Base-by-base conservation (phyloP, 129 eudicot genomes). In the Chrysanthemum seticuspe region DNA sequence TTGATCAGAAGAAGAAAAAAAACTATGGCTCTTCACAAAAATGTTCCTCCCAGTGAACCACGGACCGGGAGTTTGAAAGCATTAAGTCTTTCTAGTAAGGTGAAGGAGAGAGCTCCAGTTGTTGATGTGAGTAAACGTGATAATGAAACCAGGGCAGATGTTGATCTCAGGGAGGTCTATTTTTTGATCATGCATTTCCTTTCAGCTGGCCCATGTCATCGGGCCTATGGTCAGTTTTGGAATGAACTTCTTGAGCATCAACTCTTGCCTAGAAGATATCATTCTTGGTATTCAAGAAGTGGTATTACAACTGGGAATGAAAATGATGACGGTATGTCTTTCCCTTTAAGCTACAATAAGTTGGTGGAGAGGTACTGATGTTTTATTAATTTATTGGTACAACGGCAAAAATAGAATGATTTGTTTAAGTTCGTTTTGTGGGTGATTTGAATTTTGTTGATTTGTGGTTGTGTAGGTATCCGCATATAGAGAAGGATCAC, bases 211-310 rank as follows among this genome's bases (percentile, higher is more conserved):
- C 98, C 98, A 50, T 94, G 97, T 83, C 97, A 90, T 63, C 78
- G 96, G 74, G 90, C 98, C 54, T 90, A 78, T 65, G 97, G 96
- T 72, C 98, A 94, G 67, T 83, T 94, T 67, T 94, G 98, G 97
- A 94, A 94, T 81, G 98, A 94, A 82, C 96, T 94, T 73, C 85
- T 94, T 54, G 96, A 94, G 78, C 96, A 94, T 82, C 91, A 94
- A 62, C 93, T 94, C 58, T 72, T 94, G 85, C 97, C 98, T 49
- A 86, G 97, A 81, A 85, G 98, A 79, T 94, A 86, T 76, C 98
- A 94, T 76, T 86, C 98, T 49, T 94, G 98, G 98, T 94, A 87
- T 84, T 94, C 98, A 44, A 85, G 98, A 74, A 74, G 81, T 67
- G 98, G 98, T 74, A 67, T 31, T 44, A 85, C 19, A 57, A 94